These are phyloP conservation scores for Cytospora piceicola DNA, from an alignment of 2,329 filamentous ascomycete genomes.

Conservation along the genomic window DNA sequence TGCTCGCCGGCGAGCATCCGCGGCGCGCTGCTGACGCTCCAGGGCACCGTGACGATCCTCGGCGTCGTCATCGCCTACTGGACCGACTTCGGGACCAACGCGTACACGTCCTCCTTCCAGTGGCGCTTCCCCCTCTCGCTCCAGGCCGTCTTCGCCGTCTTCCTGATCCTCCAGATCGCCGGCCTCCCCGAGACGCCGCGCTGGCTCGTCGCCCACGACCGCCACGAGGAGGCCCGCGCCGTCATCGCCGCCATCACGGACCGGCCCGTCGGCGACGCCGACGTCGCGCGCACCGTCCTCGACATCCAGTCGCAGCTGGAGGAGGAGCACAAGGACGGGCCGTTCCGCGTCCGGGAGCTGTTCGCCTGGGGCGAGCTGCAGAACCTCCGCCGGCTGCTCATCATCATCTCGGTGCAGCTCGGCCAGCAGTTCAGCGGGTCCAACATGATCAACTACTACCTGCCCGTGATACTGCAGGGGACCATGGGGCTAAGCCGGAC, in stretches of 20 bases:
- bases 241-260: slow-evolving; percentile 32
- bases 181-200: slow-evolving; percentile 45
- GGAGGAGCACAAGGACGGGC: slow-evolving; percentile 32
- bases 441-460: slow-evolving; percentile 41
- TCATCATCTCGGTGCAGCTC: slow-evolving; percentile 37
- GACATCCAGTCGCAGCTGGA: slow-evolving; percentile 33
- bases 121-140: slow-evolving; percentile 51
- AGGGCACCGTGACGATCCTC: slow-evolving; percentile 51
- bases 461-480: slow-evolving; percentile 44
- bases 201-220: slow-evolving; percentile 41
- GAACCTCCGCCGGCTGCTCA: slow-evolving; percentile 36
- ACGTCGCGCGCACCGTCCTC: slow-evolving; percentile 26
- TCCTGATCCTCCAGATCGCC: slow-evolving; percentile 42
- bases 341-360: slow-evolving; percentile 34
- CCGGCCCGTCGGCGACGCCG: slow-evolving; percentile 31
- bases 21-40: slow-evolving; percentile 54
- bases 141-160: slow-evolving; percentile 45
- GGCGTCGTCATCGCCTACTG: slow-evolving; percentile 48
- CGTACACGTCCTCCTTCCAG: slow-evolving; percentile 40
- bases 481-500: slow-evolving; percentile 47
- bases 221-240: slow-evolving; percentile 37
- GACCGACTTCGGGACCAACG: slow-evolving; percentile 44
- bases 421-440: slow-evolving; percentile 38
- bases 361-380: slow-evolving; percentile 34
- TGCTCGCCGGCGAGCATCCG: slow-evolving; percentile 46